Evolutionary conservation across 1,284 basidiomycete genomes (phyloP).

Genomic region (Microbotryum silenes-acaulis): DNA sequence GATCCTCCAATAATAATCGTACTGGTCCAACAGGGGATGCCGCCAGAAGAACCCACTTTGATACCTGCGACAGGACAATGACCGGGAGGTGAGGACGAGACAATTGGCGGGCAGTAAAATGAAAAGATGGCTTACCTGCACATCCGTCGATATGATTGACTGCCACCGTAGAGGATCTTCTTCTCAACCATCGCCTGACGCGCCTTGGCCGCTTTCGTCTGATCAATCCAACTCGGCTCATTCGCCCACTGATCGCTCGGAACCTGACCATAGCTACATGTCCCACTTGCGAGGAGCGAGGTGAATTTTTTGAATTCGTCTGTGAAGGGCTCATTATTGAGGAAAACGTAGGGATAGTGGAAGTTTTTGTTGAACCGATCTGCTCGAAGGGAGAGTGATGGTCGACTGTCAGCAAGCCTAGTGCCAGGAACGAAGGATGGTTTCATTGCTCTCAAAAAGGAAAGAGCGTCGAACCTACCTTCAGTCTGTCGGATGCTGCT

Average conservation of each 20-base stretch:
- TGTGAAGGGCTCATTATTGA: constrained; percentile 44
- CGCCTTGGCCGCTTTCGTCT: constrained; percentile 54
- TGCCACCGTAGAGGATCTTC: constrained; percentile 79
- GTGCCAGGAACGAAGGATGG: constrained; percentile 12
- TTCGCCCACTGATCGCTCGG: constrained; percentile 74
- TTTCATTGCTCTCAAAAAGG: neutral
- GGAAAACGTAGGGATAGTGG: constrained; percentile 43
- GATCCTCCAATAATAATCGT: constrained; percentile 87
- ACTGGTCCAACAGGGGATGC: constrained; percentile 21
- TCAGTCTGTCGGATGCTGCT: constrained; percentile 36
- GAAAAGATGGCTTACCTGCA: constrained; percentile 44
- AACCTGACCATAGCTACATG: constrained; percentile 64
- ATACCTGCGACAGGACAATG: neutral
- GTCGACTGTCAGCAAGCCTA: no score
- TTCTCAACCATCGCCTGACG: constrained; percentile 61
- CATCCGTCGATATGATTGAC: constrained; percentile 71
- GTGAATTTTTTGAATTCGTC: constrained; percentile 61
- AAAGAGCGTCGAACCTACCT: neutral
- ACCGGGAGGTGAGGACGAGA: neutral
- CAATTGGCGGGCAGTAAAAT: neutral
- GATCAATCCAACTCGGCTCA: constrained; percentile 56
- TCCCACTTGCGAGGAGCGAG: constrained; percentile 23
- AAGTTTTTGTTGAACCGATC: constrained; percentile 11
- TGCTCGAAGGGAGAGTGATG: neutral
- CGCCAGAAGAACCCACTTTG: constrained; percentile 20